Evolutionary conservation across 2,329 filamentous ascomycete species (phyloP), one percentile per base, ranked within the genome.

Genomic region (Aspergillus aculeatus): DNA sequence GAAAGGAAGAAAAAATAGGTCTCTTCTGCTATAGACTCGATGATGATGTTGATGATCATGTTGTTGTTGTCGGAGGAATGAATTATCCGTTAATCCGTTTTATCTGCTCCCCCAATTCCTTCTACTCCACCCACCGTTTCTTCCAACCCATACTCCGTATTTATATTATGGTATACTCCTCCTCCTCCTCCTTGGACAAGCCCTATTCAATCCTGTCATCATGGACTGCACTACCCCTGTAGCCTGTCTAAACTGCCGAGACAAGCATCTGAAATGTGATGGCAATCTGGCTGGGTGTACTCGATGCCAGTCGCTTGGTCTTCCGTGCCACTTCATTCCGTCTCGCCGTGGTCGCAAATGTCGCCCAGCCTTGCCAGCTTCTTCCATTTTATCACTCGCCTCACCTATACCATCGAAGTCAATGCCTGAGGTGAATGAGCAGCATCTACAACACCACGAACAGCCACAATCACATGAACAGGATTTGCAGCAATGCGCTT

Each of bases 191-290:
- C 26, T 26, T 26, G 7, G 7, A 16, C 11, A 16, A 35, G 5
- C 3, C 32, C 3, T 7, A 16, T 10, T 35, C 12, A 4, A 2
- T 29, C 2, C 32, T 3, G 32, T 16, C 32, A 10, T 35, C 31
- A 52, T 52, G 50, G 31, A 52, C 5, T 32, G 31, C 12, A 52
- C 54, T 3, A 41, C 55, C n/a, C 6, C 54, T 12, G 58, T 60
- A 5, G 58, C 54, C 44, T 60, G 58, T 23, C 19, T 58, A 1
- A 44, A 57, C 16, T 57, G 58, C 12, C 58, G 58, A 26, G 50
- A 54, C 7, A 58, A 54, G 14, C 58, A 54, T 26, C 31, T 57
- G 12, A 54, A 60, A n/a, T 57, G 58, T 16, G 58, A 60, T n/a
- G 58, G 58, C 5, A 60, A 60, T 47, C 5, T 50, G 16, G 24